phyloP scores from a whole-genome alignment of 1,284 basidiomycete species.

The Microbotryum saponariae region DNA sequence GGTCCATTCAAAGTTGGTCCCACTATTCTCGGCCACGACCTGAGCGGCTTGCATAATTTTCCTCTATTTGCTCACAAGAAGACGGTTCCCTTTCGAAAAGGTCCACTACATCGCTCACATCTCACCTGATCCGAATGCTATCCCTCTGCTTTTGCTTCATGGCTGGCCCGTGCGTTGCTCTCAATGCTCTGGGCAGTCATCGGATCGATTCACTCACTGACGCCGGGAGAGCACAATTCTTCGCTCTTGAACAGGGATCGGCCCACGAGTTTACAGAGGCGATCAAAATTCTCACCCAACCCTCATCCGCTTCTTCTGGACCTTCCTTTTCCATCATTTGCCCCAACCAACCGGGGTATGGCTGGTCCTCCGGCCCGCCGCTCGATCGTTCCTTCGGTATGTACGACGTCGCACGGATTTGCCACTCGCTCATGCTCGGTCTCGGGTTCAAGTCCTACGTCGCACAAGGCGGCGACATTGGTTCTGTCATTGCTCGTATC shows the following conservation, averaged over 20 bases:
- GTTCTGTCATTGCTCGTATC: constrained; percentile 17
- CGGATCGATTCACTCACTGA: too few species aligned
- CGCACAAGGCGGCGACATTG: constrained; percentile 32
- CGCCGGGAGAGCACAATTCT: neutral
- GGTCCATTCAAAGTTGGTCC: constrained; percentile 7
- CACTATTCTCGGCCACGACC: neutral
- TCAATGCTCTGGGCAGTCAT: too few species aligned
- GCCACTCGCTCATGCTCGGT: constrained; percentile 40
- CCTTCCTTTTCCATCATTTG: constrained; percentile 39
- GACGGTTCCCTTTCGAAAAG: neutral
- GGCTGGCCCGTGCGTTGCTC: constrained; percentile 36
- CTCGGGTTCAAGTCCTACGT: constrained; percentile 41
- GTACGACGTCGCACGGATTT: constrained; percentile 35
- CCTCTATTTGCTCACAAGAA: neutral
- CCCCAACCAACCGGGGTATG: constrained; percentile 39
- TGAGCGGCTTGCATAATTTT: neutral
- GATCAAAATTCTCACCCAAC: constrained; percentile 34
- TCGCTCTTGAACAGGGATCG: constrained; percentile 8
- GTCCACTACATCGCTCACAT: constrained; percentile 39
- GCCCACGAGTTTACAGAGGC: constrained; percentile 38
- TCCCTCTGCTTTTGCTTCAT: constrained; percentile 40
- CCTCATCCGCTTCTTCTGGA: too few species aligned
- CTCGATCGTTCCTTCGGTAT: constrained; percentile 37
- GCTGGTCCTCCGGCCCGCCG: constrained; percentile 26
- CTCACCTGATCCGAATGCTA: constrained; percentile 33